Evolutionary conservation across 75 land plant genomes (phyloP).

Genomic region (Cupressus sempervirens): DNA sequence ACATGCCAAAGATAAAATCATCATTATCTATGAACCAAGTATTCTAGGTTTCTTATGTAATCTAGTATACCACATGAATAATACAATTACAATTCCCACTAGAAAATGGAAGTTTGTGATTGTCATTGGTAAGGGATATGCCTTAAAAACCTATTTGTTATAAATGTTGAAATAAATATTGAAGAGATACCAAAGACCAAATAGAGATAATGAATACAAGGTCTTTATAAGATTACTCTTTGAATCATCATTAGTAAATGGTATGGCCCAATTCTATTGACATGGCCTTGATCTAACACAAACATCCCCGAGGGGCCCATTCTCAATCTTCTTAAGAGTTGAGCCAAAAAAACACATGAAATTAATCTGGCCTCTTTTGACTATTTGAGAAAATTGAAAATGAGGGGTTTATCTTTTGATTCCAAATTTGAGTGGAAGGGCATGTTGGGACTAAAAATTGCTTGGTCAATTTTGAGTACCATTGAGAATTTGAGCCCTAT

Average conservation of each 20-base stretch:
- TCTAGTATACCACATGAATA: slow-evolving; percentile 71
- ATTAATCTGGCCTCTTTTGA: neutral
- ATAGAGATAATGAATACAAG: slow-evolving; percentile 52
- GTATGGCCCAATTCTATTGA: neutral
- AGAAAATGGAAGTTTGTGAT: slow-evolving; percentile 71
- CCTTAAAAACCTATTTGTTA: slow-evolving; percentile 96
- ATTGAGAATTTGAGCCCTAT: too few relatives aligned
- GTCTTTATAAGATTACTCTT: slow-evolving; percentile 23
- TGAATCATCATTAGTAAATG: neutral
- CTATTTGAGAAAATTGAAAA: neutral
- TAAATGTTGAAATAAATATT: slow-evolving; percentile 96
- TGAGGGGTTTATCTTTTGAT: neutral
- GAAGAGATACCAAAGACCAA: slow-evolving; percentile 88
- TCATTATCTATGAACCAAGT: slow-evolving; percentile 56
- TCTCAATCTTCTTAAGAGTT: neutral
- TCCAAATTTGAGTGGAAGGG: neutral
- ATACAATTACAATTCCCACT: slow-evolving; percentile 56
- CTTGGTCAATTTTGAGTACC: too few relatives aligned
- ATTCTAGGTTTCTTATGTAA: slow-evolving; percentile 71
- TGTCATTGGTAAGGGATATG: slow-evolving; percentile 71
- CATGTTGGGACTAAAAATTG: too few relatives aligned
- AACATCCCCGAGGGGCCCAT: neutral
- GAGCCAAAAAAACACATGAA: neutral
- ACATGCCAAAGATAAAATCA: slow-evolving; percentile 78
- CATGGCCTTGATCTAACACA: neutral